Base-by-base conservation (phyloP, 2,329 filamentous ascomycete species). In the Akanthomyces muscarius region DNA sequence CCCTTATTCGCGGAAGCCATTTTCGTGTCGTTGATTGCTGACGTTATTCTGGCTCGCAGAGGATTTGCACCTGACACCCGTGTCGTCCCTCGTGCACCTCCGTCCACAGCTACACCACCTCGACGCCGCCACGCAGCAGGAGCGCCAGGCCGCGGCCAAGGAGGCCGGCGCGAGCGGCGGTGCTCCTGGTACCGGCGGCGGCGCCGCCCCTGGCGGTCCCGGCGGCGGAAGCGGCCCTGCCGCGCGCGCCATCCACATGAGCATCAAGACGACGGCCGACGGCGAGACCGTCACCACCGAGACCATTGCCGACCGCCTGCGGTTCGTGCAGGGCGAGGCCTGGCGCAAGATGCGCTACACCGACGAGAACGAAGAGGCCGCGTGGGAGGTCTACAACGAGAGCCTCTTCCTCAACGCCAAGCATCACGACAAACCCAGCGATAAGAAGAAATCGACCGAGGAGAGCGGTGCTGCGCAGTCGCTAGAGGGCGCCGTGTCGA, bases 21-120 rank as follows among this genome's bases (percentile, higher is more conserved):
- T 36, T 13, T 13, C 8, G 33, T 36, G 33, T 36, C 11, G 4
- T 7, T 36, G 8, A 25, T 18, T 11, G 48, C 57, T 60, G 62
- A 56, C 58, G n/a, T 10, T 0, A 3, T 33, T 18, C 11, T 21
- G 4, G 16, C n/a, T 3, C 6, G 18, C 67, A 93, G 91, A 91
- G 69, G 87, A 96, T 71, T 80, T 97, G 11, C 92, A 97, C 76
- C 86, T 98, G 45, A 96, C 92, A 0, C 90, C 90, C 28, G 85
- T 96, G 52, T 87, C 89, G 47, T 89, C 91, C 2, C 86, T 97
- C 51, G 90, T 96, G 48, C 91, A 96, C 72, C 86, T 99, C 71
- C 90, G 93, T 4, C 92, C 95, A 0, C 91, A 97, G 71, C 89
- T 96, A 65, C 92, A 97, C 76, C 92, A 98, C 77, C 83, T 98